A percentile compares a stretch with the other conserved stretches of the same genome.
Evolutionary conservation across 331 rosid genomes (phyloP).

Genomic region (Telfairia occidentalis): DNA sequence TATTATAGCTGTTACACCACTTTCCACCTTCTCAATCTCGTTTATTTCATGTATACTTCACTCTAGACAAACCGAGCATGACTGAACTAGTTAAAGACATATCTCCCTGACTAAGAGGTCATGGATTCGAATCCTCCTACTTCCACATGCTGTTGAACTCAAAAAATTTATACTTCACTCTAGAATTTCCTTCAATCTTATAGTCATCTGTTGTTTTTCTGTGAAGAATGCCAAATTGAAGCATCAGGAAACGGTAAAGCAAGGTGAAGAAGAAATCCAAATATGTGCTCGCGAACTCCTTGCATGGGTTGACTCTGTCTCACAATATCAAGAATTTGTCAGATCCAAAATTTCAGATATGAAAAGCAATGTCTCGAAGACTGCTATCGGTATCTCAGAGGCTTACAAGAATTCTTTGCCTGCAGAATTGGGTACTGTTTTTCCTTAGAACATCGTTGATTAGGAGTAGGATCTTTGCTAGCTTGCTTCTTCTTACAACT

Average conservation of each 20-base stretch:
- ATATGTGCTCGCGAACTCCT: slow-evolving; percentile 35
- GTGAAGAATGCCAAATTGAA: slow-evolving; percentile 47
- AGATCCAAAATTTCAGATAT: slow-evolving; percentile 46
- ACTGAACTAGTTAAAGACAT: too few relatives aligned
- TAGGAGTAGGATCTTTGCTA: neutral
- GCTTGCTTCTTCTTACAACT: neutral
- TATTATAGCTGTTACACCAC: neutral
- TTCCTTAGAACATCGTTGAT: neutral
- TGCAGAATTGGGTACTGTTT: slow-evolving; percentile 12
- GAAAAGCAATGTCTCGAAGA: slow-evolving; percentile 42
- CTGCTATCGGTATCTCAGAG: slow-evolving; percentile 41
- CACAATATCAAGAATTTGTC: slow-evolving; percentile 43
- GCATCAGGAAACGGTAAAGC: slow-evolving; percentile 46
- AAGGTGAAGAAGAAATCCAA: slow-evolving; percentile 53
- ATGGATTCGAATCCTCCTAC: too few relatives aligned
- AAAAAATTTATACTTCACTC: neutral
- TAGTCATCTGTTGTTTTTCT: neutral
- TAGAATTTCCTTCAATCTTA: neutral
- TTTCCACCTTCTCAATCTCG: neutral
- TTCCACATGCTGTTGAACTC: too few relatives aligned
- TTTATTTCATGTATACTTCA: neutral
- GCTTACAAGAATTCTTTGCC: slow-evolving; percentile 33
- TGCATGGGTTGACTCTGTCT: slow-evolving; percentile 42
- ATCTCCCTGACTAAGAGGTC: too few relatives aligned
- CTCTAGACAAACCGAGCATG: too few relatives aligned